phyloP scores from a whole-genome alignment of 345 rosid species.

The Carallia brachiata region DNA sequence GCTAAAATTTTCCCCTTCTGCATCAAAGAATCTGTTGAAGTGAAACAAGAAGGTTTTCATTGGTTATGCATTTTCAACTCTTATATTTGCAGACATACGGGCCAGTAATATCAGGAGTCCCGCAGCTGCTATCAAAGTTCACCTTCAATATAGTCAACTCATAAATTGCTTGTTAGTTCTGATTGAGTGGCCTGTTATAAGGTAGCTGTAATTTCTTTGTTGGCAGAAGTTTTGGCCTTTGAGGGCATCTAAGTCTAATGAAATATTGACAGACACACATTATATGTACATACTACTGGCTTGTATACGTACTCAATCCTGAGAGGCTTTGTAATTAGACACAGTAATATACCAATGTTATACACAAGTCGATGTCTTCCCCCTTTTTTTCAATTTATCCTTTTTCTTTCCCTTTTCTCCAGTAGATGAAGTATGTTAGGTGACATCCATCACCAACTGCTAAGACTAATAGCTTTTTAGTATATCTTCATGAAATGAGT shows the following conservation, averaged over 20 bases:
- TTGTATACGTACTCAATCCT: neutral
- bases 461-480: no score
- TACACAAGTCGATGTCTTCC: neutral
- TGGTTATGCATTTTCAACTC: neutral
- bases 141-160: slow-evolving; percentile 60
- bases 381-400: neutral
- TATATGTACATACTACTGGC: slow-evolving; percentile 8
- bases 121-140: slow-evolving; percentile 71
- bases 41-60: neutral
- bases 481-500: no score
- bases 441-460: no score
- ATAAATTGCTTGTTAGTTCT: slow-evolving; percentile 16
- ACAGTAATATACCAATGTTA: neutral
- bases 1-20: no score
- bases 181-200: neutral
- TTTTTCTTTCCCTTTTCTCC: no score
- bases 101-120: slow-evolving; percentile 63
- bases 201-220: slow-evolving; percentile 2
- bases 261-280: slow-evolving; percentile 2
- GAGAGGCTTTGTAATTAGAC: slow-evolving; percentile 3
- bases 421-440: no score
- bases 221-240: neutral
- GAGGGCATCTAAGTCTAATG: slow-evolving; percentile 1
- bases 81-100: slow-evolving; percentile 64
- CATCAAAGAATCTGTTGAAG: neutral